Percentiles rank a stretch among this genome's conserved stretches.
These are phyloP conservation scores for Cryptococcus sp. DNA, from an alignment of 1,284 basidiomycete genomes.

Conservation along the genomic window DNA sequence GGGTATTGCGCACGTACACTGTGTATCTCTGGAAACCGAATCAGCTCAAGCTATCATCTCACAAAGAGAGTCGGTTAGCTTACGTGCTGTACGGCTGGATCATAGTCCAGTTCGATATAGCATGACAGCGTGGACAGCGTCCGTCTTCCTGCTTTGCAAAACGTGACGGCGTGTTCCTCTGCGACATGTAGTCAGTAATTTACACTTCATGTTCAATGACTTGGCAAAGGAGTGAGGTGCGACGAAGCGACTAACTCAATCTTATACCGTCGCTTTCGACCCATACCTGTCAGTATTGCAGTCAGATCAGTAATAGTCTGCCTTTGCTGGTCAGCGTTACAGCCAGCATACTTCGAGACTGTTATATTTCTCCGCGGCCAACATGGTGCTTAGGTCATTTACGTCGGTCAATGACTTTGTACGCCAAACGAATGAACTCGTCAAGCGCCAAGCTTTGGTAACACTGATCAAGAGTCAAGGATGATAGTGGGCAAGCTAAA, in stretches of 20 bases:
- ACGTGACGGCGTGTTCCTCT: background rate
- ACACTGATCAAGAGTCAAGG: too few species aligned
- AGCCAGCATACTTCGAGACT: background rate
- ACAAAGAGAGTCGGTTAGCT: background rate
- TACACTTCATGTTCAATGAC: background rate
- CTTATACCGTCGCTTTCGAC: background rate
- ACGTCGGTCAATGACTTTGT: too few species aligned
- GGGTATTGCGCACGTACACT: conserved; percentile 5
- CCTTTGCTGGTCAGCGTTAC: background rate
- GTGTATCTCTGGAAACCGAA: conserved; percentile 1
- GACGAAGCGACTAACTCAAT: background rate
- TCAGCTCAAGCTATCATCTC: background rate
- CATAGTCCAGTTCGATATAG: background rate
- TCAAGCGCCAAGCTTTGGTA: too few species aligned
- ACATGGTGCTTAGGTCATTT: background rate
- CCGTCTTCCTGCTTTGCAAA: background rate
- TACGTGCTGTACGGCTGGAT: background rate
- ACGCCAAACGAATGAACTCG: too few species aligned
- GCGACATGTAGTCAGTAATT: background rate
- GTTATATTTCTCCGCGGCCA: background rate
- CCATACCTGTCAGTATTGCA: background rate
- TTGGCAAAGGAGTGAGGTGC: background rate
- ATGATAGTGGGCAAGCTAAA: too few species aligned
- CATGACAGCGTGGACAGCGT: background rate
- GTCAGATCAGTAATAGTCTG: background rate